These are phyloP conservation scores for Fusarium chaquense DNA, from an alignment of 2,329 filamentous ascomycete genomes.

Conservation along the genomic window DNA sequence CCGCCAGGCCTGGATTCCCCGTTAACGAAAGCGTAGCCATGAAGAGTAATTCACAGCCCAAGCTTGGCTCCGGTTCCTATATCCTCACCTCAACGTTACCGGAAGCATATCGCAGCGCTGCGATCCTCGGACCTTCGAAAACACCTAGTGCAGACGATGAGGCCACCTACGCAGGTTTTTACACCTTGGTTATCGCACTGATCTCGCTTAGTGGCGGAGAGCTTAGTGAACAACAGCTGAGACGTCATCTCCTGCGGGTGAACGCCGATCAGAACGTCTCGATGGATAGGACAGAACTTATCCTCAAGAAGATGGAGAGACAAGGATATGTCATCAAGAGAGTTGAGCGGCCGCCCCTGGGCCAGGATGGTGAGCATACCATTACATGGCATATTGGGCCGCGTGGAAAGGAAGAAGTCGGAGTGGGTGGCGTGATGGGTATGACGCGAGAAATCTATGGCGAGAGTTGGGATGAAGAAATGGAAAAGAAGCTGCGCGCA, in stretches of 20 bases:
- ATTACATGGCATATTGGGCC: slow-evolving; percentile 88
- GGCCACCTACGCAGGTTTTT: slow-evolving; percentile 83
- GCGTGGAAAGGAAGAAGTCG: slow-evolving; percentile 86
- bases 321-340: slow-evolving; percentile 86
- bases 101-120: slow-evolving; percentile 70
- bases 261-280: slow-evolving; percentile 82
- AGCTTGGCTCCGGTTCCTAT: slow-evolving; percentile 75
- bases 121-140: slow-evolving; percentile 75
- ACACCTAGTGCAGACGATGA: slow-evolving; percentile 76
- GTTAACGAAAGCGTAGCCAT: slow-evolving; percentile 50
- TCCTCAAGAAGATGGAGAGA: slow-evolving; percentile 79
- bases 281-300: slow-evolving; percentile 78
- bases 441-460: slow-evolving; percentile 74
- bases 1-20: background rate
- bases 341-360: slow-evolving; percentile 69
- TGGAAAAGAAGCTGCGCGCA: slow-evolving; percentile 69
- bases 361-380: slow-evolving; percentile 75
- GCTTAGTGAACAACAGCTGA: slow-evolving; percentile 82
- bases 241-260: slow-evolving; percentile 78
- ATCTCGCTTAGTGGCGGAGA: slow-evolving; percentile 80
- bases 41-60: slow-evolving; percentile 63
- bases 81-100: slow-evolving; percentile 82
- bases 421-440: slow-evolving; percentile 77
- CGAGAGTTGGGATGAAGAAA: slow-evolving; percentile 60
- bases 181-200: slow-evolving; percentile 81